Conservation (phyloP, 768 basidiomycete genomes). For the Mrakia blollopis region DNA sequence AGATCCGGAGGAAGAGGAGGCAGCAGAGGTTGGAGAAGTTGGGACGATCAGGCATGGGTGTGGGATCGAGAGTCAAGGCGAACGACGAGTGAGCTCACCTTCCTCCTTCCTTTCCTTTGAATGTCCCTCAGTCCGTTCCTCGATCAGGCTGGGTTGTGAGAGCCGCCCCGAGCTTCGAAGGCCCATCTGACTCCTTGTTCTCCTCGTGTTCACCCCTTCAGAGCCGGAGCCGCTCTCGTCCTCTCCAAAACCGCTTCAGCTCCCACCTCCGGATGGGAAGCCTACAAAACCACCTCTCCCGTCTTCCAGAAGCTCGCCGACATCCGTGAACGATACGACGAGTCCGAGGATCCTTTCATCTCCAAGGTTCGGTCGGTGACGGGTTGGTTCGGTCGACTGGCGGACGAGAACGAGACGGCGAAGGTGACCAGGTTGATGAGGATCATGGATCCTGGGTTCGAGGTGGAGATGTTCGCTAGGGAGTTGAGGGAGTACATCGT, state of each 20-base stretch:
- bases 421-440: slow-evolving; percentile 84
- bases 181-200: neutral
- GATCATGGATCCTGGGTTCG: slow-evolving; percentile 79
- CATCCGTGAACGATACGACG: slow-evolving; percentile 70
- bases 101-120: slow-evolving; percentile 19
- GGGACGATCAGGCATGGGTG: slow-evolving; percentile 61
- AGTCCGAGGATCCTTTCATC: slow-evolving; percentile 87
- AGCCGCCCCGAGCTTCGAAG: neutral
- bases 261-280: slow-evolving; percentile 69
- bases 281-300: slow-evolving; percentile 72
- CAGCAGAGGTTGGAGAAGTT: slow-evolving; percentile 78
- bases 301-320: slow-evolving; percentile 58
- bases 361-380: slow-evolving; percentile 76
- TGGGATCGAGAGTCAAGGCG: slow-evolving; percentile 54
- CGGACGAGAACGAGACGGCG: slow-evolving; percentile 98
- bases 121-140: neutral
- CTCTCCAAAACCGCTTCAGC: slow-evolving; percentile 70
- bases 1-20: slow-evolving; percentile 72
- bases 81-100: slow-evolving; percentile 71
- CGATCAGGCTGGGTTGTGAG: neutral
- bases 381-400: slow-evolving; percentile 68
- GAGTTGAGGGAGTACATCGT: slow-evolving; percentile 95
- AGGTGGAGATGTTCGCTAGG: slow-evolving; percentile 75
- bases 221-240: slow-evolving; percentile 80
- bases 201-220: slow-evolving; percentile 39